Conservation (phyloP, 495 filamentous ascomycete genomes). For the Cercophora sp. region DNA sequence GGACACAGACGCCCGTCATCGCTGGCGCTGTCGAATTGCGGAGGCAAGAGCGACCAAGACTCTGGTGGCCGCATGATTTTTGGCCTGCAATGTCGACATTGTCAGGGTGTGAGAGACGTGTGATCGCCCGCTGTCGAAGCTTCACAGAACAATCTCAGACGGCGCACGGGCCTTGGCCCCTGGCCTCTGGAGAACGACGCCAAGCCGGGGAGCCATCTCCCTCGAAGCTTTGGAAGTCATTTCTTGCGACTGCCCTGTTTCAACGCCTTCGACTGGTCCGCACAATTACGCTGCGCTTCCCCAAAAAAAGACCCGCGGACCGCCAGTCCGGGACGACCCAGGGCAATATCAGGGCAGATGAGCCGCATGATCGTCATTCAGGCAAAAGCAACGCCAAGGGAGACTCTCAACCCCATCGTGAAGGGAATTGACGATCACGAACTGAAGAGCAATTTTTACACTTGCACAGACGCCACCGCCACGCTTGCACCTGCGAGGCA, state of each 20-base stretch:
- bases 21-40: too few species aligned
- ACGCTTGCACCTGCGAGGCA: too few species aligned
- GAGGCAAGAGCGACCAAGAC: background rate
- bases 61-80: background rate
- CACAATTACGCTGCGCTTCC: too few species aligned
- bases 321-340: slow-evolving; percentile 1
- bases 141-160: slow-evolving; percentile 25
- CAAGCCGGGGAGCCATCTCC: slow-evolving; percentile 17
- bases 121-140: slow-evolving; percentile 29
- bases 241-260: background rate
- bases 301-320: slow-evolving; percentile 6
- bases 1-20: too few species aligned
- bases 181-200: slow-evolving; percentile 3
- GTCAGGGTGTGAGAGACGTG: slow-evolving; percentile 9
- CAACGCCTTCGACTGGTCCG: background rate
- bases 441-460: too few species aligned
- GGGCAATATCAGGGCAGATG: background rate
- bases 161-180: slow-evolving; percentile 14
- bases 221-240: slow-evolving; percentile 3
- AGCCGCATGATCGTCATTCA: slow-evolving; percentile 12
- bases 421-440: too few species aligned
- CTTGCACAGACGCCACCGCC: too few species aligned
- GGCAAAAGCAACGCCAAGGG: too few species aligned
- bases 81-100: slow-evolving; percentile 2
- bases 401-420: too few species aligned